Percentiles rank a stretch among this genome's conserved stretches.
These are phyloP conservation scores for Zalaria obscura DNA, from an alignment of 2,329 filamentous ascomycete species.

Conservation along the genomic window DNA sequence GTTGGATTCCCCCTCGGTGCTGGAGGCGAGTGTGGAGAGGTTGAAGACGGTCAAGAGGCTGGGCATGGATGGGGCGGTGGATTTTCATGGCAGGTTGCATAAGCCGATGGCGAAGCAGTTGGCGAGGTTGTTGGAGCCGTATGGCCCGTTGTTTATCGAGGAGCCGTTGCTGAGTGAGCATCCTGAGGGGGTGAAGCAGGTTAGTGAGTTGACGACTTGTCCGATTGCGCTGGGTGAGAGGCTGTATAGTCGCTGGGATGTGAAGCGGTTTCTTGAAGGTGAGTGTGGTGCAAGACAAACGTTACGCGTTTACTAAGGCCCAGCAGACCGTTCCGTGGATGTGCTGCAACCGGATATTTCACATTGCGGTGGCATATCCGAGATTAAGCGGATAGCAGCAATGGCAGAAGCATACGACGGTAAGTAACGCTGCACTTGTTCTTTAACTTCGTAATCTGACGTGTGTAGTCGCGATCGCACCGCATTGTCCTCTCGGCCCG, in stretches of 20 bases:
- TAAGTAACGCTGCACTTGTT: background rate
- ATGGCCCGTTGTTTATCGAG: slow-evolving; percentile 57
- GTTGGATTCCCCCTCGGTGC: slow-evolving; percentile 53
- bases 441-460: too few relatives aligned
- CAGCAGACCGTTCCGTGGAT: slow-evolving; percentile 45
- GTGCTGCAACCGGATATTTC: slow-evolving; percentile 59
- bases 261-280: slow-evolving; percentile 52
- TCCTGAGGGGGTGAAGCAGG: slow-evolving; percentile 46
- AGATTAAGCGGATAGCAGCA: slow-evolving; percentile 51
- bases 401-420: slow-evolving; percentile 32
- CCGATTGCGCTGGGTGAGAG: slow-evolving; percentile 61
- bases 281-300: background rate
- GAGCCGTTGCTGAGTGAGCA: slow-evolving; percentile 60
- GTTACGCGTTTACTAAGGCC: background rate
- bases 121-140: slow-evolving; percentile 48
- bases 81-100: slow-evolving; percentile 64
- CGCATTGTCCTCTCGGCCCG: slow-evolving; percentile 58
- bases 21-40: slow-evolving; percentile 50
- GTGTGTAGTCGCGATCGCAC: slow-evolving; percentile 40
- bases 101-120: slow-evolving; percentile 68
- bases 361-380: slow-evolving; percentile 59
- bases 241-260: slow-evolving; percentile 57
- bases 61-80: slow-evolving; percentile 57
- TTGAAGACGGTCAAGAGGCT: slow-evolving; percentile 53
- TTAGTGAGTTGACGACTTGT: slow-evolving; percentile 39